phyloP scores from a whole-genome alignment of 352 stramenopile species.

The Globisporangium polare region DNA sequence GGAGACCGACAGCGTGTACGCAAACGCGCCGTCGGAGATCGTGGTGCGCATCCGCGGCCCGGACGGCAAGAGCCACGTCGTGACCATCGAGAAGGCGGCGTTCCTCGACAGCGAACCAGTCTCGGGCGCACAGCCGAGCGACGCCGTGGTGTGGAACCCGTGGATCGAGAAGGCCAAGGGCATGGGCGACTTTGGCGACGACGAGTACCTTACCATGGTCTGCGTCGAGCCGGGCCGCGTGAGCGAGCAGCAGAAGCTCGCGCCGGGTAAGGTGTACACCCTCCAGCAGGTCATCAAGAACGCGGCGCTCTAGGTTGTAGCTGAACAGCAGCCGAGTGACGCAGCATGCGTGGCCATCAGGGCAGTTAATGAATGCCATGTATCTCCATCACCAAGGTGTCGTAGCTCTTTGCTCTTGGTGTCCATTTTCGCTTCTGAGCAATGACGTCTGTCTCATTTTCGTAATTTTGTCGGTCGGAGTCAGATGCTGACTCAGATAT shows the following conservation, averaged over 20 bases:
- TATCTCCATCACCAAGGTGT: not conserved
- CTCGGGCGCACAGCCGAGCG: constrained; percentile 38
- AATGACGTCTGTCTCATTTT: too few species aligned
- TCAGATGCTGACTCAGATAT: not conserved
- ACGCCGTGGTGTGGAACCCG: constrained; percentile 94
- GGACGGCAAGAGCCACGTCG: constrained; percentile 44
- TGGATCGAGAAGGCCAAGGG: constrained; percentile 90
- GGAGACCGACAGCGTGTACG: constrained; percentile 90
- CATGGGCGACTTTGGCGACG: constrained; percentile 94
- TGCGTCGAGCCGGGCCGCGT: constrained; percentile 93
- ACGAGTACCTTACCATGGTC: constrained; percentile 94
- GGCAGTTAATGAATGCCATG: not conserved
- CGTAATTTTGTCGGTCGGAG: too few species aligned
- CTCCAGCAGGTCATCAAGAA: constrained; percentile 66
- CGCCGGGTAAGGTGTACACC: constrained; percentile 47
- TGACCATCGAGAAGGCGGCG: constrained; percentile 73
- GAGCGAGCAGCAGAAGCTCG: constrained; percentile 61
- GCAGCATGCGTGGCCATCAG: not conserved
- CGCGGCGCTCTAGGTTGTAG: constrained; percentile 35
- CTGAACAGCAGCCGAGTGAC: not conserved
- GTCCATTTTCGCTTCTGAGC: not conserved
- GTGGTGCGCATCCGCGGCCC: constrained; percentile 61
- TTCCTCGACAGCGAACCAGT: constrained; percentile 35
- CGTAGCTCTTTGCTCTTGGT: not conserved
- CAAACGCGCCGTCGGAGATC: constrained; percentile 57